Base-by-base conservation (phyloP, 2,329 filamentous ascomycete genomes). In the Fonsecaea multimorphosa region DNA sequence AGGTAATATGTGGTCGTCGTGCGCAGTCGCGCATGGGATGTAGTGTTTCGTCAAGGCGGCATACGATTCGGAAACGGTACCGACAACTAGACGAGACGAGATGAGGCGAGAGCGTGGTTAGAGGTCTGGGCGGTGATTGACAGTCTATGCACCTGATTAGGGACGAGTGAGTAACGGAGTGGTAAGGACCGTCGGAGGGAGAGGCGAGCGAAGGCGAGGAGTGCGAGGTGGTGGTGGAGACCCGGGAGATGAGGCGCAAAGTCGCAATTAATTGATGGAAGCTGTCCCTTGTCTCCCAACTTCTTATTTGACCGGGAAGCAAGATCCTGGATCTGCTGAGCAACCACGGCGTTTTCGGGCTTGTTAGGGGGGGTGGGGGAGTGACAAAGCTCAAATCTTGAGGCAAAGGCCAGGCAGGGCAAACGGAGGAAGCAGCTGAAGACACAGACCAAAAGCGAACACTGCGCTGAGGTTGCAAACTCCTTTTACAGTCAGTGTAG, bases 11-110 rank as follows among this genome's bases (percentile, higher is more conserved):
- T 49, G 44, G 44, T 16, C 22, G 44, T 3, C 8, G 19, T 61
- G 59, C 58, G 58, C 66, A 59, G 52, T 46, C 53, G 66, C 66
- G 57, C 64, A 32, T 32, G 40, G 36, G 31, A 31, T 16, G 27
- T 14, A 16, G 34, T 14, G 22, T 46, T 22, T 40, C 34, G 54
- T 68, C 32, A 55, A 59, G 57, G 24, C 52, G 24, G 44, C 67
- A 69, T 69, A 61, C 65, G 65, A 59, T 19, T 36, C 19, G 22
- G 31, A 11, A n/a, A 49, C 24, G 9, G 32, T 19, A 24, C n/a
- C 19, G 59, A 44, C 22, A 24, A 51, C 2, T 16, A 34, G 46
- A 32, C 31, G 49, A 34, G 31, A 24, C 31, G 34, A 53, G 32
- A 22, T 27, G 32, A 24, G 29, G 8, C 29, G 29, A 31, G 29